Evolutionary conservation across 805 yeast species (phyloP), one percentile per base, ranked within the genome.

Genomic region (Priceomyces castillae): DNA sequence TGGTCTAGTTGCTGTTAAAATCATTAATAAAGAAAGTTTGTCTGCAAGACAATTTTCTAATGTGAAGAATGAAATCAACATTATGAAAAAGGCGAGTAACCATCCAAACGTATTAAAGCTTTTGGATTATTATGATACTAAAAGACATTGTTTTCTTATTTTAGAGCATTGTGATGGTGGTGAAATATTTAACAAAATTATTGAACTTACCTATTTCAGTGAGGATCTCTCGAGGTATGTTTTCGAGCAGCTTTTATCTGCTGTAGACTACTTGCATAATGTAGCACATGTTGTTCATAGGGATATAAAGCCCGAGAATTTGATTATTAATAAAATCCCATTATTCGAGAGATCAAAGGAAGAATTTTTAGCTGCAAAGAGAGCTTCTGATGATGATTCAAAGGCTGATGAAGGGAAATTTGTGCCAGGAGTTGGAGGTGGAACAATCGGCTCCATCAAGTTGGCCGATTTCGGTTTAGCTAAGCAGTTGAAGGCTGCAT

Each of bases 231-330:
- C 89, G 15, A 71, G 89, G 18, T 92, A 85, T 62, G 80, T 86
- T 4, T 84, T 86, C 47, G 57, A 74, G 34, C 95, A 86, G 58
- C 82, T 86, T 26, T 84, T 87, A 3, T 70, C 76, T 38, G 84
- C 92, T 0, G 76, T 86, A 17, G 76, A 84, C 37, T 81, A 84
- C 58, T 65, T 86, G 39, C 95, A 86, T 57, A 58, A 60, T 35
- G 82, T 82, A 42, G 25, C 18, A 3, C 84, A 79, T 47, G 75
- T 82, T 12, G 95, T 85, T 18, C 95, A 86, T 60, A 68, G 95
- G 34, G 95, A 86, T 59, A 85, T 86, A 55, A 86, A 86, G 62
- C 95, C 95, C 1, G 95, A 86, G 51, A 86, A 86, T 58, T 64
- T 86, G 37, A 64, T 86, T 34, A 86, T 83, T 58, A 72, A 76